phyloP scores from a whole-genome alignment of 305 asterid species.

The Rubia peregrina region DNA sequence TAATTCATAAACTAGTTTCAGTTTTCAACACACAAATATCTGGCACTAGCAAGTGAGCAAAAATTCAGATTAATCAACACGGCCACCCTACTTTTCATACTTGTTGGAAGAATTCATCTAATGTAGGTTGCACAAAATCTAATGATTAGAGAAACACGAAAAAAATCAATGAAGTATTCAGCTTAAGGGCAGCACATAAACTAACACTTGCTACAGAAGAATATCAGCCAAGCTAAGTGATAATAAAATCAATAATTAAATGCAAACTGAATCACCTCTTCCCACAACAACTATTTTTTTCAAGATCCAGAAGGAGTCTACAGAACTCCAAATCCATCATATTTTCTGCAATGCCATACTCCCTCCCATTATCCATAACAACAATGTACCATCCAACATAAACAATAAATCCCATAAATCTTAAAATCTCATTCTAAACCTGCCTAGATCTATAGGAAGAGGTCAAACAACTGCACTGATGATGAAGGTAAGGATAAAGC shows the following conservation, averaged over 20 bases:
- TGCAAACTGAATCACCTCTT: background rate
- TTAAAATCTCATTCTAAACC: background rate
- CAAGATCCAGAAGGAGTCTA: background rate
- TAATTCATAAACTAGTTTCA: no score
- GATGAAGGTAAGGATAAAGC: background rate
- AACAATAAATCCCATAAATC: background rate
- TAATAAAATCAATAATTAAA: background rate
- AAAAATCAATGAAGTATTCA: background rate
- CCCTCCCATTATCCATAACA: no score
- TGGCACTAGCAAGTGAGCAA: background rate
- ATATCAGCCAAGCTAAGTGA: background rate
- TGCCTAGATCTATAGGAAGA: background rate
- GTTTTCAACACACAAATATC: no score
- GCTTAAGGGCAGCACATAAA: background rate
- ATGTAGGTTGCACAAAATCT: background rate
- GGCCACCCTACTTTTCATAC: background rate
- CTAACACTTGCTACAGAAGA: background rate
- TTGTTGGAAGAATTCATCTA: background rate
- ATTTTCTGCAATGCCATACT: background rate
- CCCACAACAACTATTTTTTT: background rate
- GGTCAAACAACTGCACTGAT: background rate
- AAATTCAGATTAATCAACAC: background rate
- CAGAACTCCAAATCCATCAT: background rate
- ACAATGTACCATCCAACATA: background rate
- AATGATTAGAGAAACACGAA: background rate